These are phyloP conservation scores for Mortierella hygrophila DNA, from an alignment of 192 early-diverging fungal species.

Conservation along the genomic window DNA sequence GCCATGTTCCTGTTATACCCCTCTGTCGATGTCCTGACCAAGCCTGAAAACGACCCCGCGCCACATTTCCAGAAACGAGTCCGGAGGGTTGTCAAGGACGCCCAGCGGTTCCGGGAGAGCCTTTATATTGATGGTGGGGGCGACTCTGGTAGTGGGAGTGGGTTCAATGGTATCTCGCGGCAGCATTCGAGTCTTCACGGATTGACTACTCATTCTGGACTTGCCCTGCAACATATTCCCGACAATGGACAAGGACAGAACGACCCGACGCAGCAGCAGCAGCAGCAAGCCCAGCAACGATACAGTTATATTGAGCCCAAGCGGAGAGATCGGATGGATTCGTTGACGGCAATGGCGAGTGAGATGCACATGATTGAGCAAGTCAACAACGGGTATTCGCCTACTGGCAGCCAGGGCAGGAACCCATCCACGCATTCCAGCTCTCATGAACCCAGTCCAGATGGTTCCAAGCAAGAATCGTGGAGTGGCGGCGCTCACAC, in stretches of 20 bases:
- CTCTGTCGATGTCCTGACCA: conserved; percentile 41
- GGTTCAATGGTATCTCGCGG: not conserved
- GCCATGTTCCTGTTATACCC: conserved; percentile 55
- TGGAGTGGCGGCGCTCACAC: not conserved
- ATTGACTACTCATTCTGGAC: conserved; percentile 20
- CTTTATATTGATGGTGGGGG: conserved; percentile 19
- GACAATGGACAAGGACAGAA: conserved; percentile 9
- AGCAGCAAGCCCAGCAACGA: conserved; percentile 2
- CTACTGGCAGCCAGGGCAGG: not conserved
- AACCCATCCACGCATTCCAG: not conserved
- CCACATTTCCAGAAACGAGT: conserved; percentile 42
- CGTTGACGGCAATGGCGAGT: conserved; percentile 31
- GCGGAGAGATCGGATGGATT: conserved; percentile 41
- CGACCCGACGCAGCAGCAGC: conserved; percentile 10
- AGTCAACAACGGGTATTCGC: not conserved
- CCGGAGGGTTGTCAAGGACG: conserved; percentile 35
- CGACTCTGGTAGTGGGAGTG: not conserved
- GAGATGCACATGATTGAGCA: conserved; percentile 37
- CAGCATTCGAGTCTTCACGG: conserved; percentile 35
- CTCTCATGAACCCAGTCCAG: not conserved
- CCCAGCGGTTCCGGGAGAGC: conserved; percentile 37
- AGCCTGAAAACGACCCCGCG: conserved; percentile 33
- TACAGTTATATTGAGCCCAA: conserved; percentile 28
- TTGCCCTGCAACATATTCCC: not conserved
- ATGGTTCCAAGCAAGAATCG: not conserved